Evolutionary conservation across 805 yeast species (phyloP).

Genomic region (Sugiyamaella lignohabitans): DNA sequence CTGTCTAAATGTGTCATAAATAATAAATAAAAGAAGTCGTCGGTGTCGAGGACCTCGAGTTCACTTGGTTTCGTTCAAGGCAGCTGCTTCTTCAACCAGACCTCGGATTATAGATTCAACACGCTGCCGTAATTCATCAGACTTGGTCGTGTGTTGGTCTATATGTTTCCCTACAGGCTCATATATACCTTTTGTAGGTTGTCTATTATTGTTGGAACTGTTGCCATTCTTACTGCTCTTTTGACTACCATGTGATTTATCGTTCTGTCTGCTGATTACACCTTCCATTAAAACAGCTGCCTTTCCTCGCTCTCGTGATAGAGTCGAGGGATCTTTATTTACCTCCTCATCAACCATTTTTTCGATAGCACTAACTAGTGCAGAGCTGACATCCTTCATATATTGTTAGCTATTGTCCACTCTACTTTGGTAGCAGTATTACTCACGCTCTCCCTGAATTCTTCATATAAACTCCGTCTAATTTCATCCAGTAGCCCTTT

Average conservation of each 20-base stretch:
- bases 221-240: too few species aligned
- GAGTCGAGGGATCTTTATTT: conserved; percentile 18
- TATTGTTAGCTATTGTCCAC: background rate
- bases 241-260: background rate
- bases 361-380: conserved; percentile 16
- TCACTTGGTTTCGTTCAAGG: background rate
- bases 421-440: background rate
- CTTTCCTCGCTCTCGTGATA: conserved; percentile 21
- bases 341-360: conserved; percentile 22
- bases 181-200: conserved; percentile 1
- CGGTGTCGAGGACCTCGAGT: background rate
- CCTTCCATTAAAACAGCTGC: conserved; percentile 25
- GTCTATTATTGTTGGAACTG: background rate
- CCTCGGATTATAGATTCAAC: conserved; percentile 9
- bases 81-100: conserved; percentile 6
- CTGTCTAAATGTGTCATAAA: background rate
- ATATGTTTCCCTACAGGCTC: conserved; percentile 13
- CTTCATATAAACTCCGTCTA: conserved; percentile 15
- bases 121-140: conserved; percentile 9
- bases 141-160: conserved; percentile 14
- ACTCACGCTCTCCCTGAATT: conserved; percentile 22
- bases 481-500: conserved; percentile 23
- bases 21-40: background rate
- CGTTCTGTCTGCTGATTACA: conserved; percentile 15
- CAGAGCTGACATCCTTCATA: conserved; percentile 14